Evolutionary conservation across 2,329 filamentous ascomycete species (phyloP).

Genomic region (Whalleya microplaca): DNA sequence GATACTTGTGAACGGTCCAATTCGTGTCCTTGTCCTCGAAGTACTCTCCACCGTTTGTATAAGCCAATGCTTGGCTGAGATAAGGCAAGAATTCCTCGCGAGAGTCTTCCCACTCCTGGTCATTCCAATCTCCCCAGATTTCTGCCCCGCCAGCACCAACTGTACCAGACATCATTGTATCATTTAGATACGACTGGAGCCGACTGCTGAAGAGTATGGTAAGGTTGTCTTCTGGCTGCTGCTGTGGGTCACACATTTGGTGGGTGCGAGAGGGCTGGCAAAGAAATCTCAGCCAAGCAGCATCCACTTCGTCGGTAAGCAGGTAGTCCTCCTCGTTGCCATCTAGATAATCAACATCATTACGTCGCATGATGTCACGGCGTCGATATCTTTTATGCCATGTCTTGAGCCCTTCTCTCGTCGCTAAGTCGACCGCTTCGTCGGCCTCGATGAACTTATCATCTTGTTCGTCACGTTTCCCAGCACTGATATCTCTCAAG

Average conservation of each 20-base stretch:
- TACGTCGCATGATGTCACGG: constrained; percentile 26
- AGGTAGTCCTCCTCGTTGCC: neutral
- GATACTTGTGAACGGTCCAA: constrained; percentile 10
- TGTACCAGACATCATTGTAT: constrained; percentile 12
- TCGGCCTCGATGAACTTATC: neutral
- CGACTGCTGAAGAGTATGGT: constrained; percentile 35
- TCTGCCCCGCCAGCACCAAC: constrained; percentile 3
- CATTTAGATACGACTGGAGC: constrained; percentile 32
- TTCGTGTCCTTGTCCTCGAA: constrained; percentile 9
- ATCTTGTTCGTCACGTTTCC: constrained; percentile 1
- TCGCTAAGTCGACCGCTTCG: neutral
- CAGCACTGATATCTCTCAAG: constrained; percentile 33
- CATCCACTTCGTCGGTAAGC: constrained; percentile 30
- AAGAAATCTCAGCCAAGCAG: constrained; percentile 33
- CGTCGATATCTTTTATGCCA: neutral
- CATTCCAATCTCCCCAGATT: neutral
- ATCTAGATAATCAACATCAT: constrained; percentile 4
- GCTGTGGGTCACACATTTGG: constrained; percentile 33
- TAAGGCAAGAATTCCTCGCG: constrained; percentile 9
- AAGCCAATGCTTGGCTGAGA: constrained; percentile 25
- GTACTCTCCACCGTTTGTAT: constrained; percentile 32
- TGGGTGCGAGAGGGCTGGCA: constrained; percentile 34
- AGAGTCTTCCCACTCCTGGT: constrained; percentile 9
- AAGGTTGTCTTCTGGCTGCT: constrained; percentile 30
- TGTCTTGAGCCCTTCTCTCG: neutral